Evolutionary conservation across 1,284 basidiomycete genomes (phyloP), one percentile per base, ranked within the genome.

Genomic region (Microbotryomycetes sp.): DNA sequence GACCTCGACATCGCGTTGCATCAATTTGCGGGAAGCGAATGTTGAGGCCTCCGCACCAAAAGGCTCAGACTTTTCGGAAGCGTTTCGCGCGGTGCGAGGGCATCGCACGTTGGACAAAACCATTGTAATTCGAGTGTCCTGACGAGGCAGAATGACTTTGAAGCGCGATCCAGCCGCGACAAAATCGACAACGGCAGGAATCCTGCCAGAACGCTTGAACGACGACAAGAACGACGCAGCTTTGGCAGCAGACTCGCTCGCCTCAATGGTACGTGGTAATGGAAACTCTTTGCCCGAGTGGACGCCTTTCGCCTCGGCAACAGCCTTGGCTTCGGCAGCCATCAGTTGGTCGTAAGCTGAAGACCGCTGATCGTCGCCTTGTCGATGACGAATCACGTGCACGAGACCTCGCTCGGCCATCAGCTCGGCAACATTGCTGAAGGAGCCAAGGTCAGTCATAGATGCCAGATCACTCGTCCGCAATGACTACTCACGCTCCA

Each of bases 1-100:
- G 64, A 97, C 85, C 76, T 98, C 94, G 16, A 92, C 87, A 72
- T 98, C 96, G 26, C 93, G 84, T 76, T 98, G 96, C 84, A 97
- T 86, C 72, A 87, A 92, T 62, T 82, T 82, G 52, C 84, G 83
- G 14, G 83, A 84, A 3, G 89, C 83, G 71, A 89, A 97, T 48
- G 89, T 87, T 6, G 84, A 79, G 2, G 92, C 85, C 75, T 98
- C 93, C 1, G 77, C 71, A 6, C 93, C 94, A 74, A 81, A 97
- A 2, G 92, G 89, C 74, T 98, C 94, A 62, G 85, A 81, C 77
- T 92, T 92, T 71, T 97, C 94, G 19, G 83, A 84, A 0, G 86
- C 68, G 72, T 85, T 90, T 50, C 78, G 71, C 6, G 75, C 75
- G 19, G 77, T 77, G 28, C 75, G 71, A 2, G 77, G 77, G 6